Conservation (phyloP, 768 basidiomycete species). For the Agaricus bisporus region DNA sequence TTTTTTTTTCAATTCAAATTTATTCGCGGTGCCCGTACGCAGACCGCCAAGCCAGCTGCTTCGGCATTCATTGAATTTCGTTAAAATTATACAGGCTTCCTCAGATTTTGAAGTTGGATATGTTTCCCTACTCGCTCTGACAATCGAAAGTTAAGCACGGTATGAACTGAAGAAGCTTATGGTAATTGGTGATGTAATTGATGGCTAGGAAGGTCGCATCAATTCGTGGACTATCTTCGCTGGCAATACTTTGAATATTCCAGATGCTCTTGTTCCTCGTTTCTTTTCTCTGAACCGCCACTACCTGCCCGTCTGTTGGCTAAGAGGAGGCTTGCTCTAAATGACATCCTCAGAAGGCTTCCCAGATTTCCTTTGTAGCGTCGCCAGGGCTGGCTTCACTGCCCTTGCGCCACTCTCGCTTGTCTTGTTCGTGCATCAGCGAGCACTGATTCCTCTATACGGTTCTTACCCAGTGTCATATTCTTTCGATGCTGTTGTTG, state of each 20-base stretch:
- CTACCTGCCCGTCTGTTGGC: background rate
- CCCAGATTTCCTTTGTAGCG: background rate
- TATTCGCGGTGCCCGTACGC: too few species aligned
- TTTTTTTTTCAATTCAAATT: too few species aligned
- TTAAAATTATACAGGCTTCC: too few species aligned
- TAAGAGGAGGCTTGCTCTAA: background rate
- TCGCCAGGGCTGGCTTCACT: background rate
- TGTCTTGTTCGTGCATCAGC: slow-evolving; percentile 55
- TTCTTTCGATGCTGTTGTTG: slow-evolving; percentile 35
- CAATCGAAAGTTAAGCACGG: too few species aligned
- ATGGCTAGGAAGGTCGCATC: background rate
- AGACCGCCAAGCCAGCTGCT: background rate
- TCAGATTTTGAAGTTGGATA: too few species aligned
- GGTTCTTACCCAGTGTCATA: slow-evolving; percentile 50
- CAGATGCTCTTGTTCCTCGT: background rate
- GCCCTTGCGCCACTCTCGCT: slow-evolving; percentile 41
- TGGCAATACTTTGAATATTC: background rate
- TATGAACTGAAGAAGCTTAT: too few species aligned
- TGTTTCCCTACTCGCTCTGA: too few species aligned
- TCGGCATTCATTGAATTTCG: too few species aligned
- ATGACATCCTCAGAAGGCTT: background rate
- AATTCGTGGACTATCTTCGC: background rate
- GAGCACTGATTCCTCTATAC: slow-evolving; percentile 63
- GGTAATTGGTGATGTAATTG: too few species aligned
- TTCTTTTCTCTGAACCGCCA: background rate